Evolutionary conservation across 345 rosid species (phyloP).

Genomic region (Euphorbia tirucalli): DNA sequence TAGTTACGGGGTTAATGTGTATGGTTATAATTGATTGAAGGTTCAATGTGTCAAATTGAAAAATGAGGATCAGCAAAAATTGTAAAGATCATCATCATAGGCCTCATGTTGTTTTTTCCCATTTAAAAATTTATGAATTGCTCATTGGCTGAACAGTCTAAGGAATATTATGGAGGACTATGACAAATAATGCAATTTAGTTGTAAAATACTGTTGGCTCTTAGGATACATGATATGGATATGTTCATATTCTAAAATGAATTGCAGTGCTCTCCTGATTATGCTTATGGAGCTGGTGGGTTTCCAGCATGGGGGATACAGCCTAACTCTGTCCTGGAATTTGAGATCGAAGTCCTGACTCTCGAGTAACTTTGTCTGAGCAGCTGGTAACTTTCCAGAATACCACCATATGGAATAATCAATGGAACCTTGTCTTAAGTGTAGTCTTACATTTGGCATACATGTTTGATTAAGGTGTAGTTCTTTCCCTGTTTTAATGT

Average conservation of each 20-base stretch:
- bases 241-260: slow-evolving; percentile 6
- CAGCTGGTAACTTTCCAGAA: background rate
- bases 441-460: background rate
- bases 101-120: too few relatives aligned
- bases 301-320: slow-evolving; percentile 87
- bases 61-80: too few relatives aligned
- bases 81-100: too few relatives aligned
- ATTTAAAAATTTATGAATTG: too few relatives aligned
- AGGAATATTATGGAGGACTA: too few relatives aligned
- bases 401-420: slow-evolving; percentile 7
- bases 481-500: background rate
- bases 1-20: too few relatives aligned
- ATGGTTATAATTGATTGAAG: too few relatives aligned
- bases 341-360: slow-evolving; percentile 80
- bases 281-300: slow-evolving; percentile 84
- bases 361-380: slow-evolving; percentile 37
- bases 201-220: too few relatives aligned
- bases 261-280: slow-evolving; percentile 87
- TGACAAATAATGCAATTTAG: too few relatives aligned
- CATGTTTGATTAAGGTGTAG: background rate
- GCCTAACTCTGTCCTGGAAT: slow-evolving; percentile 75
- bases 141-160: too few relatives aligned
- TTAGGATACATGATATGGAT: too few relatives aligned
- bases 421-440: slow-evolving; percentile 2
- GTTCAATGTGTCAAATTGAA: too few relatives aligned